phyloP scores from a whole-genome alignment of 306 rosid genomes.

The Quillaja saponaria region DNA sequence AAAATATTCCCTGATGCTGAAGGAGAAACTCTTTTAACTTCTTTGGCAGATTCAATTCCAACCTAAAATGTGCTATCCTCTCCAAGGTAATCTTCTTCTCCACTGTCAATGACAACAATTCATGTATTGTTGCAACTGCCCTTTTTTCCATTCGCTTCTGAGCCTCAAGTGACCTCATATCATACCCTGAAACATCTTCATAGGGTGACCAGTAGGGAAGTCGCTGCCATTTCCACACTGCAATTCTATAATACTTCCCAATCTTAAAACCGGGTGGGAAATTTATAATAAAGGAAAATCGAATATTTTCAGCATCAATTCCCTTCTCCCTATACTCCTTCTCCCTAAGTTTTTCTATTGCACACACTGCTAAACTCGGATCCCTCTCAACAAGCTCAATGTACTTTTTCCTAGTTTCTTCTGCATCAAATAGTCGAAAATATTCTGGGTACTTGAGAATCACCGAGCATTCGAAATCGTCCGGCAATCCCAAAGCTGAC shows the following conservation, averaged over 20 bases:
- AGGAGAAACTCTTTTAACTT: conserved; percentile 87
- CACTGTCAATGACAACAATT: conserved; percentile 66
- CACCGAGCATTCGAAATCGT: conserved; percentile 79
- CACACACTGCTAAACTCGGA: conserved; percentile 47
- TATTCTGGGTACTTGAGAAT: conserved; percentile 63
- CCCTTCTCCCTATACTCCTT: conserved; percentile 74
- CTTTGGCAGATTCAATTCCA: conserved; percentile 71
- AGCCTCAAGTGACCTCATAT: conserved; percentile 84
- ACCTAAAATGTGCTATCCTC: conserved; percentile 83
- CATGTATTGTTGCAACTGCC: conserved; percentile 79
- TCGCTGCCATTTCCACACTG: conserved; percentile 93
- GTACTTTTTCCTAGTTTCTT: conserved; percentile 77
- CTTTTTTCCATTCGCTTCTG: conserved; percentile 89
- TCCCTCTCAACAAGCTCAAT: conserved; percentile 66
- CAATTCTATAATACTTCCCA: conserved; percentile 72
- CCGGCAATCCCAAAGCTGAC: conserved; percentile 66
- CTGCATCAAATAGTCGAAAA: conserved; percentile 67
- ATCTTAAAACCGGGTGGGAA: conserved; percentile 95
- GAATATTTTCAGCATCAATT: conserved; percentile 66
- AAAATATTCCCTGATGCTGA: conserved; percentile 90
- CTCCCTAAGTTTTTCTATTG: conserved; percentile 79
- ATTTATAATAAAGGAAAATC: conserved; percentile 73
- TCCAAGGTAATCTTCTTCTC: conserved; percentile 90
- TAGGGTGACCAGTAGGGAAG: conserved; percentile 90
- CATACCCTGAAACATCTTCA: conserved; percentile 74